Evolutionary conservation across 208 protist species (phyloP), one percentile per base, ranked within the genome.

Genomic region (Borovskyia barvae): DNA sequence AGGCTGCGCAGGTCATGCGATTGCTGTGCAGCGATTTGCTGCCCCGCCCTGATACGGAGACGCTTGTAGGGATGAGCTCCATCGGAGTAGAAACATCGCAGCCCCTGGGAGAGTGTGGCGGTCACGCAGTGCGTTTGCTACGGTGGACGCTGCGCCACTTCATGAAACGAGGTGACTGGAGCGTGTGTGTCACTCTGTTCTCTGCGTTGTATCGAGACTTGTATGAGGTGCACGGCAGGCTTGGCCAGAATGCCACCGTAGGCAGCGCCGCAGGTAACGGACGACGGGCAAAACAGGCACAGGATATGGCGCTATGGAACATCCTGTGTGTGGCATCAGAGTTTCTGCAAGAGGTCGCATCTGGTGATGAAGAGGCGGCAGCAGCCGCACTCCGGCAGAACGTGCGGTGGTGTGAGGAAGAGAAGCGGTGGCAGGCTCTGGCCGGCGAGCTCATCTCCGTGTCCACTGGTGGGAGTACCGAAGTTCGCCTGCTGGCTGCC

Each of bases 401-500:
- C 37, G 41, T 17, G 1, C 46, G 39, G 4, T 71, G 64, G 64
- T 42, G 15, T 25, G 54, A 54, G 12, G 64, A 71, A 42, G 64
- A 64, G 64, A 22, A 22, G 48, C 49, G 28, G 40, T 64, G 61
- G 55, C 48, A 54, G 9, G 24, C 47, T 5, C 5, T 64, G 5
- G 50, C 46, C 14, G 26, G 55, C 25, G 33, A 55, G 40, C 43
- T 58, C 15, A 39, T 66, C 22, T 22, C 53, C 17, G 26, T 11
- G n/a, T 9, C 17, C 9, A 24, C 48, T 22, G 22, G 45, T 36
- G 33, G 48, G 25, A 39, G 56, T 14, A 54, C 75, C 19, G 73
- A 80, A 36, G 41, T 80, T 41, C 66, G 65, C 35, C 45, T 78
- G 33, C 58, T 83, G 12, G 72, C 66, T 15, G 61, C 72, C 24